Percentiles rank a stretch among this genome's conserved stretches.
Evolutionary conservation across 306 rosid genomes (phyloP).

Genomic region (Ormosia emarginata): DNA sequence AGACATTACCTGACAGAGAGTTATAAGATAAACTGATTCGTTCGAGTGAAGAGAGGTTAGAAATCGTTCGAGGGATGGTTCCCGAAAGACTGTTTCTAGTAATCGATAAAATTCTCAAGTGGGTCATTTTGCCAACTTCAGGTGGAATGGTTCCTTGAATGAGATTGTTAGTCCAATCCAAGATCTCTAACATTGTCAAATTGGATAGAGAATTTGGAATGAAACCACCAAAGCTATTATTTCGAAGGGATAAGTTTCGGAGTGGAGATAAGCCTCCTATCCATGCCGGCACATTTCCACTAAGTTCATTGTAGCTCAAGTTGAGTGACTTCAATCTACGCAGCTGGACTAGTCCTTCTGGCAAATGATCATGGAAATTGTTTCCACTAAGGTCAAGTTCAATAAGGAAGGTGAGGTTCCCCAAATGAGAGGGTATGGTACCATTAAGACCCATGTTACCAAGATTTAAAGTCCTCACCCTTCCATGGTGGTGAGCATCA

Average conservation of each 20-base stretch:
- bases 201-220: neutral
- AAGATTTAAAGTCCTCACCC: neutral
- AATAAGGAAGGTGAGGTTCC: conserved; percentile 24
- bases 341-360: neutral
- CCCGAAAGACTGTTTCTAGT: neutral
- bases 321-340: neutral
- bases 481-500: neutral
- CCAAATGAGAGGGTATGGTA: neutral
- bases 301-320: conserved; percentile 5
- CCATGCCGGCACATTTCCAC: conserved; percentile 8
- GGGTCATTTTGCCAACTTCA: conserved; percentile 3
- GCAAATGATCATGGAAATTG: neutral
- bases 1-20: conserved; percentile 16
- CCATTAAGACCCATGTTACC: conserved; percentile 5
- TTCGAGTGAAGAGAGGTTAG: neutral
- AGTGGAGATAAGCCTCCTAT: conserved; percentile 5
- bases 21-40: neutral
- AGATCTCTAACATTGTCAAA: neutral
- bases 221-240: neutral
- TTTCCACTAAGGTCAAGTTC: neutral
- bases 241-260: neutral
- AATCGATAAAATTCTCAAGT: neutral
- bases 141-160: conserved; percentile 2
- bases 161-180: neutral
- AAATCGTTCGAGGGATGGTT: neutral